Conservation (phyloP, 176 grass and related monocot species). For the Avena insularis region DNA sequence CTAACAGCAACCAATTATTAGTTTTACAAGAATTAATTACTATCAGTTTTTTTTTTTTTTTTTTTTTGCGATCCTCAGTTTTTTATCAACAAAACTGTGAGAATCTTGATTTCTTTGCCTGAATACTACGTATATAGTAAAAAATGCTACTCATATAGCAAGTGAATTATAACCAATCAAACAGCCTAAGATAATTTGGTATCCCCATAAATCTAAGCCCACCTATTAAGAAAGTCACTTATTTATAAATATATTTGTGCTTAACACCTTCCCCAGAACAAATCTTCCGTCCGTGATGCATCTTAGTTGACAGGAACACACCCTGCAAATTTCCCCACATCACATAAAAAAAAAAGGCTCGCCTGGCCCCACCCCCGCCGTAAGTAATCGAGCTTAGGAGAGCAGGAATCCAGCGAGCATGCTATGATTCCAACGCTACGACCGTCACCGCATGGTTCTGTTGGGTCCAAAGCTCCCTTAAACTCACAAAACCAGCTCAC, state of each 20-base stretch:
- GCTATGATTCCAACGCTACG: too few relatives aligned
- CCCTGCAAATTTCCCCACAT: conserved; percentile 30
- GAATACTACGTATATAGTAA: not conserved
- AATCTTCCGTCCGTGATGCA: conserved; percentile 20
- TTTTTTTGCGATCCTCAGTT: not conserved
- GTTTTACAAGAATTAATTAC: not conserved
- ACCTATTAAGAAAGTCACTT: conserved; percentile 1
- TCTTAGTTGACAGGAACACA: conserved; percentile 4
- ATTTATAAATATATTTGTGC: not conserved
- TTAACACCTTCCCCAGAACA: not conserved
- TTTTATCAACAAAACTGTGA: not conserved
- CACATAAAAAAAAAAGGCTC: conserved; percentile 3
- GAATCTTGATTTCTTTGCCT: not conserved
- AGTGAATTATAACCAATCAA: conserved; percentile 38
- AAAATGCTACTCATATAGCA: not conserved
- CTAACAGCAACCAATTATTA: not conserved
- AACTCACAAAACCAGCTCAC: not conserved
- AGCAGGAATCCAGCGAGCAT: too few relatives aligned
- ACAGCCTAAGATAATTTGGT: not conserved
- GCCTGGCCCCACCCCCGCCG: too few relatives aligned
- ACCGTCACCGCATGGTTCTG: not conserved
- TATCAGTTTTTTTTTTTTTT: not conserved
- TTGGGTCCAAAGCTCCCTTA: not conserved
- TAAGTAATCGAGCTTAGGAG: too few relatives aligned
- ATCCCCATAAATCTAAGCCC: conserved; percentile 16